phyloP scores from a whole-genome alignment of 2,329 filamentous ascomycete species.

The Aspergillus ibericus region DNA sequence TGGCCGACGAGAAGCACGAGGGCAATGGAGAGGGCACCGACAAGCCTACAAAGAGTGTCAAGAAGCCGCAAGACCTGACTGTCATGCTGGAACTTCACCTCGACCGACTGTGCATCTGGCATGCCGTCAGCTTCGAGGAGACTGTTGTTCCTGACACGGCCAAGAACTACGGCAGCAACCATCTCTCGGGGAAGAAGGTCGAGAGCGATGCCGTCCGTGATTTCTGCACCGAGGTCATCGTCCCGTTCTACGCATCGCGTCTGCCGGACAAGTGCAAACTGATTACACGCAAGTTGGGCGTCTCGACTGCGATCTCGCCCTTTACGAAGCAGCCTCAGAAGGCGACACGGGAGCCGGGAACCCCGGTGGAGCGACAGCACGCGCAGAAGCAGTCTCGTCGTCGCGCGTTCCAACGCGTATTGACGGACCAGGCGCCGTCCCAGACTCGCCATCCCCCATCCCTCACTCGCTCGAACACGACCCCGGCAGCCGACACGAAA shows the following conservation, averaged over 20 bases:
- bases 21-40: constrained; percentile 17
- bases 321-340: constrained; percentile 34
- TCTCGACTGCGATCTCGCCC: constrained; percentile 39
- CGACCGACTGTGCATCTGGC: constrained; percentile 53
- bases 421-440: constrained; percentile 43
- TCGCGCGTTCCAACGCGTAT: constrained; percentile 44
- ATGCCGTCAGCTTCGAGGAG: constrained; percentile 47
- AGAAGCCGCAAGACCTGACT: constrained; percentile 45
- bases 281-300: constrained; percentile 50
- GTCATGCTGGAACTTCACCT: constrained; percentile 49
- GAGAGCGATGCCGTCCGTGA: constrained; percentile 49
- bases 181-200: constrained; percentile 34
- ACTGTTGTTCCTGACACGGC: constrained; percentile 27
- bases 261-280: constrained; percentile 49
- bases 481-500: constrained; percentile 40
- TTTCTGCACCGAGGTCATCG: constrained; percentile 52
- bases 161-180: constrained; percentile 29
- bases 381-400: constrained; percentile 33
- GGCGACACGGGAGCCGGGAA: constrained; percentile 32
- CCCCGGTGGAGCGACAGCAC: constrained; percentile 31
- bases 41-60: constrained; percentile 25
- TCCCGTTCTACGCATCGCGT: constrained; percentile 51
- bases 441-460: constrained; percentile 36
- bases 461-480: constrained; percentile 45
- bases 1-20: constrained; percentile 18